Evolutionary conservation across 83 land plant genomes (phyloP), one percentile per base, ranked within the genome.

Genomic region (Picea abies): DNA sequence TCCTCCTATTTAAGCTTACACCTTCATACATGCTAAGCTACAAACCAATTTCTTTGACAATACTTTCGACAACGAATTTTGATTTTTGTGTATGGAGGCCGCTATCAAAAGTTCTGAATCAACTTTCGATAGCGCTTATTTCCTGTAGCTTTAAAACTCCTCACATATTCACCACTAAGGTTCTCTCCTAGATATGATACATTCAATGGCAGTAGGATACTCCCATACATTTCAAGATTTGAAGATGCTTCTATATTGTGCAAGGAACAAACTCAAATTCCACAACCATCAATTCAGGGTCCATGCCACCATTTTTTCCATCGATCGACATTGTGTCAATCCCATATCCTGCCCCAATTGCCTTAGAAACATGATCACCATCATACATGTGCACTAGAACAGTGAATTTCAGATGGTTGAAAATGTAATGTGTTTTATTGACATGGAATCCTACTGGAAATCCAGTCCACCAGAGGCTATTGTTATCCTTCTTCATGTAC

Each of bases 371-470:
- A 65, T 86, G 88, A 22, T 89, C 69, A 79, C 85, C 91, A 78
- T 92, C 95, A 79, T 94, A 90, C 82, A 91, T 83, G 72, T 94
- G 96, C 35, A 94, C 84, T 44, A 90, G 75, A 16, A 94, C 93
- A 26, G 83, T 94, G 77, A 94, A 92, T 82, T 90, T 94, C 64
- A 94, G 78, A 73, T 94, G 95, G n/a, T 94, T 94, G 83, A 90
- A 92, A 47, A 94, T 75, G 63, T 86, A 94, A 67, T 92, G 85
- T 35, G 52, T 62, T 63, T 84, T 87, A 37, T 84, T 73, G 8
- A 87, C 80, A 56, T 79, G 73, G 66, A 89, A 82, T 35, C 96
- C 95, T 23, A 94, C 85, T 5, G 93, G 94, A 63, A 80, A 92
- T 73, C 95, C 93, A 4, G 91, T 92, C 95, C 93, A 94, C 64